Conservation (phyloP, 192 early-diverging fungal species). For the Umbelopsis sp. region DNA sequence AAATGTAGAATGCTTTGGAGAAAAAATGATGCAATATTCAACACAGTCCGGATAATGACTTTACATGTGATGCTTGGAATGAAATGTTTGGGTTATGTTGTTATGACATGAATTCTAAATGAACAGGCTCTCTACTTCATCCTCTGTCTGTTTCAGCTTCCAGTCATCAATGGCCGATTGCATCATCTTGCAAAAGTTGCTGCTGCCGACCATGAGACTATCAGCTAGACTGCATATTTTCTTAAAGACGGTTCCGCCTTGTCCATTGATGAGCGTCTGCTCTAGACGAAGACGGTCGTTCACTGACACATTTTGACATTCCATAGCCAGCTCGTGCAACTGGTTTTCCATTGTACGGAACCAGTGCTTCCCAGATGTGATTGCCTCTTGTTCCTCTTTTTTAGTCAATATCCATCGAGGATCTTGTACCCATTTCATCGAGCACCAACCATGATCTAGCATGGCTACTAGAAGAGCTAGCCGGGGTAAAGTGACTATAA, state of each 20-base stretch:
- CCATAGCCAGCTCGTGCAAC: not conserved
- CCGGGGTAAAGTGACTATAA: not conserved
- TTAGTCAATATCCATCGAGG: not conserved
- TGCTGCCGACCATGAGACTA: not conserved
- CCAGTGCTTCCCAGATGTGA: conserved; percentile 9
- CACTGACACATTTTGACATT: not conserved
- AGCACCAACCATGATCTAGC: not conserved
- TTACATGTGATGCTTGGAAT: not conserved
- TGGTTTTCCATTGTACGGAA: not conserved
- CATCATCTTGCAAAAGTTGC: conserved; percentile 7
- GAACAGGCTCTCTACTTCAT: not conserved
- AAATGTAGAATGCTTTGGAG: not conserved
- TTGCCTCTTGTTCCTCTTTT: not conserved
- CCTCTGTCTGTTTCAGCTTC: not conserved
- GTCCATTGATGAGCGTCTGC: not conserved
- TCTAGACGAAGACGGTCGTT: not conserved
- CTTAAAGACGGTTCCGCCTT: not conserved
- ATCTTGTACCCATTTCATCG: not conserved
- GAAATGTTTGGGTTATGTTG: too few relatives aligned
- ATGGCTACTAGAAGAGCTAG: conserved; percentile 1
- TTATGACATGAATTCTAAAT: not conserved
- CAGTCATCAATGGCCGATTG: not conserved
- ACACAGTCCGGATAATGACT: not conserved
- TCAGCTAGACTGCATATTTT: not conserved
- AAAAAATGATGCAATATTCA: not conserved